Evolutionary conservation across 106 monocot species (phyloP).

Genomic region (Dioscorea alata): DNA sequence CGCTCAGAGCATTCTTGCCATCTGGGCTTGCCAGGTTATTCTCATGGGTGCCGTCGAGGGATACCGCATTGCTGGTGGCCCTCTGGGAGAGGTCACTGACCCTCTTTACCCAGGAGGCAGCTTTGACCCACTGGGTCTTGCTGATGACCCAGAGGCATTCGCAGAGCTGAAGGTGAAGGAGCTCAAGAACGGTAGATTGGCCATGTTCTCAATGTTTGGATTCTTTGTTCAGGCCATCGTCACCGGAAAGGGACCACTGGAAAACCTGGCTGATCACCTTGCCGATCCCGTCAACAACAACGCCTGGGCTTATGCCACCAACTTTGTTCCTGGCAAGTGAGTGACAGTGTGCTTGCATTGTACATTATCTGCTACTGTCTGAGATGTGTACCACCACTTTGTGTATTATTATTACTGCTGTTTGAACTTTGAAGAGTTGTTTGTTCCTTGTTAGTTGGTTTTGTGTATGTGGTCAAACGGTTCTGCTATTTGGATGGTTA

Average conservation of each 20-base stretch:
- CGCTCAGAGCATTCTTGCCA: slow-evolving; percentile 72
- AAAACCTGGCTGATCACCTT: slow-evolving; percentile 8
- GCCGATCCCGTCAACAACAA: slow-evolving; percentile 40
- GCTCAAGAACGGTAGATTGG: slow-evolving; percentile 32
- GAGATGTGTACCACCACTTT: too few relatives aligned
- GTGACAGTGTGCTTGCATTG: too few relatives aligned
- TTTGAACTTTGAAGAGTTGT: too few relatives aligned
- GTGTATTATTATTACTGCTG: too few relatives aligned
- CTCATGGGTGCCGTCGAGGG: slow-evolving; percentile 72
- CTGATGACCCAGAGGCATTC: slow-evolving; percentile 39
- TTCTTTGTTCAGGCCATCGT: slow-evolving; percentile 40
- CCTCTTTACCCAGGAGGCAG: slow-evolving; percentile 31
- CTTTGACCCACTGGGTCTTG: slow-evolving; percentile 35
- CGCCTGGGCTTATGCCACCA: slow-evolving; percentile 38
- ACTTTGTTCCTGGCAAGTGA: slow-evolving; percentile 38
- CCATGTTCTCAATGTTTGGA: slow-evolving; percentile 42
- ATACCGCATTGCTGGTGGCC: slow-evolving; percentile 64
- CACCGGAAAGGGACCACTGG: slow-evolving; percentile 30
- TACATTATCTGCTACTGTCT: too few relatives aligned
- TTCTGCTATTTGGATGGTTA: too few relatives aligned
- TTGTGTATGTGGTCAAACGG: too few relatives aligned
- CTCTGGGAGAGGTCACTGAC: slow-evolving; percentile 49
- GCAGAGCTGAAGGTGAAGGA: slow-evolving; percentile 44
- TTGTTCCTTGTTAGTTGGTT: too few relatives aligned
- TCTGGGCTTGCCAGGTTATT: slow-evolving; percentile 60